phyloP scores from a whole-genome alignment of 352 stramenopile genomes.

The Pythium myriotylum region DNA sequence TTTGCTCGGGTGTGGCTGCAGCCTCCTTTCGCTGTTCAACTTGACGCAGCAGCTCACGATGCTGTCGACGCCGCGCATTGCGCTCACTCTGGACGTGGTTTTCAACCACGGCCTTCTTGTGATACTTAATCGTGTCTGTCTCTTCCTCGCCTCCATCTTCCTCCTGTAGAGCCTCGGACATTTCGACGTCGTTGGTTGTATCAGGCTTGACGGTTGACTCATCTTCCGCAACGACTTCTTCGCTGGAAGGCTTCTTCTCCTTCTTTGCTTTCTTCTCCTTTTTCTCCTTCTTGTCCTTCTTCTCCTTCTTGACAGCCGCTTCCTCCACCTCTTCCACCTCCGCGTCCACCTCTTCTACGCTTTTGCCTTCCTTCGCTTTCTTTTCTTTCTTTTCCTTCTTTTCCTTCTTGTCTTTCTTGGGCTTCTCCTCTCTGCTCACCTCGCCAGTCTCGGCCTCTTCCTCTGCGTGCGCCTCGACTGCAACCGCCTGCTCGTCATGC shows the following conservation, averaged over 20 bases:
- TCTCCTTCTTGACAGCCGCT: conserved; percentile 18
- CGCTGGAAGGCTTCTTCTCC: conserved; percentile 38
- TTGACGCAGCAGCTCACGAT: conserved; percentile 77
- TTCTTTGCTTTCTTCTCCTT: conserved; percentile 28
- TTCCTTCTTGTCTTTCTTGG: conserved; percentile 16
- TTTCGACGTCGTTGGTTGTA: conserved; percentile 1
- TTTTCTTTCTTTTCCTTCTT: conserved; percentile 7
- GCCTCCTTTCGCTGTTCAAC: conserved; percentile 68
- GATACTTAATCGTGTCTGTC: conserved; percentile 31
- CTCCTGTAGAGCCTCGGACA: not conserved
- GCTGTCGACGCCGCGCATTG: conserved; percentile 73
- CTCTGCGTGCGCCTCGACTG: conserved; percentile 28
- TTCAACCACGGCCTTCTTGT: conserved; percentile 25
- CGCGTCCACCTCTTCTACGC: conserved; percentile 34
- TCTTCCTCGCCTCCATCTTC: conserved; percentile 25
- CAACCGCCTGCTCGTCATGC: conserved; percentile 11
- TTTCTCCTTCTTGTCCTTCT: conserved; percentile 2
- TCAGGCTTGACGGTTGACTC: conserved; percentile 5
- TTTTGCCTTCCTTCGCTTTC: conserved; percentile 27
- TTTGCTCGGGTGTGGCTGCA: conserved; percentile 50
- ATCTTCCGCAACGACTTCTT: conserved; percentile 21
- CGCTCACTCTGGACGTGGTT: conserved; percentile 73
- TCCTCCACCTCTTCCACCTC: conserved; percentile 14
- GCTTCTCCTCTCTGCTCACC: conserved; percentile 20
- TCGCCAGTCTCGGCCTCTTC: conserved; percentile 20